phyloP scores from a whole-genome alignment of 305 asterid species.

The Rubia occidens region DNA sequence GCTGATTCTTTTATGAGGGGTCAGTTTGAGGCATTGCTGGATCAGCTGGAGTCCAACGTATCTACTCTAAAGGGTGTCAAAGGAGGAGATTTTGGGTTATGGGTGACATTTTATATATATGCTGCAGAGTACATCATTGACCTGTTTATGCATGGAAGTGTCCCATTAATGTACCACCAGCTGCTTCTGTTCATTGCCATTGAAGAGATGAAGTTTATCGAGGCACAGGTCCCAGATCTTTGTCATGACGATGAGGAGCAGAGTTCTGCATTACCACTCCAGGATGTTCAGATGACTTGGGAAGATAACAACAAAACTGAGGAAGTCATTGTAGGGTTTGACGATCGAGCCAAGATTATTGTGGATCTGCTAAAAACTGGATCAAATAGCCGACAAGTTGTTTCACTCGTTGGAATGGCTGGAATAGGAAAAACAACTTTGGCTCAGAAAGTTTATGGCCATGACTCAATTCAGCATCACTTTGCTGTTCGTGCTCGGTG shows the following conservation, averaged over 20 bases:
- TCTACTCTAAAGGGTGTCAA: not conserved
- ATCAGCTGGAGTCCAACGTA: not conserved
- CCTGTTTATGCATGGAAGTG: conserved; percentile 12
- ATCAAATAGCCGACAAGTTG: not conserved
- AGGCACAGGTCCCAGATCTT: conserved; percentile 1
- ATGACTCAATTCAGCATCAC: not conserved
- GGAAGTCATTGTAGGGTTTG: conserved; percentile 15
- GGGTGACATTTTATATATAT: not conserved
- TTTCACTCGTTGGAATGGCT: conserved; percentile 26
- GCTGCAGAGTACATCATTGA: conserved; percentile 17
- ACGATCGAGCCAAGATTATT: conserved; percentile 6
- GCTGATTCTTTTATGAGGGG: not conserved
- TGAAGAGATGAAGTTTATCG: conserved; percentile 2
- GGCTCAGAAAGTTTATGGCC: conserved; percentile 18
- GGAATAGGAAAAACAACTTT: conserved; percentile 30
- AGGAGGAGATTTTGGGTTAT: not conserved
- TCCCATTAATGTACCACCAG: conserved; percentile 17
- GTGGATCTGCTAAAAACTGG: conserved; percentile 8
- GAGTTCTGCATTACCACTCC: not conserved
- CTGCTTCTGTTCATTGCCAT: conserved; percentile 9
- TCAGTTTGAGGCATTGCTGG: not conserved
- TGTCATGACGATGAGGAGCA: not conserved
- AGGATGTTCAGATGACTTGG: not conserved
- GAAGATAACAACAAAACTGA: not conserved
- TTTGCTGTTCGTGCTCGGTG: conserved; percentile 11